These are phyloP conservation scores for Suhomyces bribrorum DNA, from an alignment of 1,139 yeast genomes.

Conservation along the genomic window DNA sequence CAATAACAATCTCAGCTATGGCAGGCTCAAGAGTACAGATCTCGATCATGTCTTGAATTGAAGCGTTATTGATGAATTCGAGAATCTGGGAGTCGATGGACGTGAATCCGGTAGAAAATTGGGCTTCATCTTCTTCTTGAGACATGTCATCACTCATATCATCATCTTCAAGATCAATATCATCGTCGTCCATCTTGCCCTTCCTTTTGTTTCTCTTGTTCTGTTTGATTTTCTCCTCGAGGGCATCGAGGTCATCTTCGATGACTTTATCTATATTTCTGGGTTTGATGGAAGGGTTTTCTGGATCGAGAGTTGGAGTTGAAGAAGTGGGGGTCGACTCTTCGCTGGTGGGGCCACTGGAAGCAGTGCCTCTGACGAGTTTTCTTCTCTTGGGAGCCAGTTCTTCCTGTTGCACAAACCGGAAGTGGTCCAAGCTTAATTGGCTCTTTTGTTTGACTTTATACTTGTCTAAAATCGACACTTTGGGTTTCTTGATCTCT, in stretches of 20 bases:
- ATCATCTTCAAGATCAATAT: constrained; percentile 46
- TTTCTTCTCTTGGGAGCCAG: constrained; percentile 32
- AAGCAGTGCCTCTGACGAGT: constrained; percentile 34
- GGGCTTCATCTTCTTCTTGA: constrained; percentile 42
- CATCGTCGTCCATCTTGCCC: constrained; percentile 26
- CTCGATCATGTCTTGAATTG: constrained; percentile 75
- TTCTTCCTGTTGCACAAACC: constrained; percentile 16
- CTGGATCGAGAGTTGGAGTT: constrained; percentile 3
- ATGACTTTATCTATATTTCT: constrained; percentile 7
- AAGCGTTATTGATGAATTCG: constrained; percentile 76
- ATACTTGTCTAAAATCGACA: constrained; percentile 56
- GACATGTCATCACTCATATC: constrained; percentile 42
- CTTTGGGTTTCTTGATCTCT: constrained; percentile 51
- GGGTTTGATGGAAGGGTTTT: constrained; percentile 1
- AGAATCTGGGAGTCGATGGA: constrained; percentile 64
- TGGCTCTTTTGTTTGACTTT: constrained; percentile 33
- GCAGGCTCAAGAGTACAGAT: constrained; percentile 70
- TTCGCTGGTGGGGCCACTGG: neutral
- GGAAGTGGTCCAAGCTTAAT: constrained; percentile 24
- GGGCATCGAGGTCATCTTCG: constrained; percentile 39
- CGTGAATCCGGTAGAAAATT: constrained; percentile 44
- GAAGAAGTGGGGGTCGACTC: constrained; percentile 3
- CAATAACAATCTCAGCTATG: constrained; percentile 62
- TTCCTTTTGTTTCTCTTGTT: constrained; percentile 24
- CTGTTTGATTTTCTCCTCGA: constrained; percentile 41